Base-by-base conservation (phyloP, 2,329 filamentous ascomycete species). In the Monilinia aucupariae region DNA sequence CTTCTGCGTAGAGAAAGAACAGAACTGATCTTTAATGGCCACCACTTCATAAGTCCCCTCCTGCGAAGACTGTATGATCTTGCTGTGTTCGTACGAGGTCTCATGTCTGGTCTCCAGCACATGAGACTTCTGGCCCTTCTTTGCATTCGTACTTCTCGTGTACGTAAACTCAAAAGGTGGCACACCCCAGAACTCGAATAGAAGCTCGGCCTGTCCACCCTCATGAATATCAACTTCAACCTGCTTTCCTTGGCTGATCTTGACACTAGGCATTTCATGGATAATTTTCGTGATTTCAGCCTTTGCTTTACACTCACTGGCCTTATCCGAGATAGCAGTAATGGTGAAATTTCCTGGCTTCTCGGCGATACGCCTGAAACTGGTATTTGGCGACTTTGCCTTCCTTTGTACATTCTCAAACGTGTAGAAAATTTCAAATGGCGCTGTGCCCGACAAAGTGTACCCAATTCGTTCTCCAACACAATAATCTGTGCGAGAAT, bases 111-210 rank as follows among this genome's bases (percentile, higher is more conserved):
- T 97, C 78, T 99, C 96, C 22, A 99, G 81, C 41, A 99, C 84
- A 70, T 87, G 82, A 45, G 88, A 85, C 72, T 86, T 89, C 75
- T 91, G 90, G 1, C 89, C 88, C 78, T 87, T 91, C 64, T 73
- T 70, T n/a, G 86, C 87, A 74, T 96, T 96, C 51, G 91, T 91
- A 76, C 89, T 94, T 66, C 94, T 84, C 25, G 92, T 97, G 75
- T 96, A 97, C 63, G 93, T 97, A 74, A 97, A 99, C 76, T 97
- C 94, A 72, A 99, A 99, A 1, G 94, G 94, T 66, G 94, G 92
- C 7, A 90, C 92, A 63, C 96, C 94, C 79, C 90, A 92, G 77
- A 99, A 99, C 71, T 96, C 90, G 71, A 99, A 97, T 9, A 91
- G 79, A 59, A 99, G 92, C 73, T 97, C 91, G 0, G 94, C 92